These are phyloP conservation scores for Aureobasidium sp. DNA, from an alignment of 2,329 filamentous ascomycete genomes.

Conservation along the genomic window DNA sequence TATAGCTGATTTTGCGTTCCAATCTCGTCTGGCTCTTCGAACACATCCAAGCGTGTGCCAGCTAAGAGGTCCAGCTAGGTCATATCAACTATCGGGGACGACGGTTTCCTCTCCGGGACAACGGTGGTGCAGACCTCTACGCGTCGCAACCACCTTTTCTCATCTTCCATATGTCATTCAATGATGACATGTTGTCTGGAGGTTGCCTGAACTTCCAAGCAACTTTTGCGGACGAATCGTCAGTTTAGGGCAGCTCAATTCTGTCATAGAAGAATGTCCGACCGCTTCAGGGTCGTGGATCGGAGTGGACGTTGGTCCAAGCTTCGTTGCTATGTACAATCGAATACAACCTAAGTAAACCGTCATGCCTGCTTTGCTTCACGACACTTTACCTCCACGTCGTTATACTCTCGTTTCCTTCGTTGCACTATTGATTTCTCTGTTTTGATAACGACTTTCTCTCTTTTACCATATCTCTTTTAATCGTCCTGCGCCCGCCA, in stretches of 20 bases:
- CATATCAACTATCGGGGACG: slow-evolving; percentile 2
- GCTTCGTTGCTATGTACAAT: slow-evolving; percentile 7
- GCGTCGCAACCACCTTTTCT: background rate
- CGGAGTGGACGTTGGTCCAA: background rate
- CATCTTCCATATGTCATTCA: background rate
- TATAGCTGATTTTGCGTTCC: background rate
- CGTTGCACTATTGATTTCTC: slow-evolving; percentile 12
- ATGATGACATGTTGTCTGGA: background rate
- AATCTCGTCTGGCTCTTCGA: background rate
- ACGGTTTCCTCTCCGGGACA: slow-evolving; percentile 6
- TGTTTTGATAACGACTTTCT: slow-evolving; percentile 3
- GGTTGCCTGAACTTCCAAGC: background rate
- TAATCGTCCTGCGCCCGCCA: slow-evolving; percentile 5
- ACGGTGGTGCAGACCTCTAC: background rate
- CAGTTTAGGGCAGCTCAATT: background rate
- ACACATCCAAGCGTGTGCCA: background rate
- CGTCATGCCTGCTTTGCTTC: slow-evolving; percentile 4
- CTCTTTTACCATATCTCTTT: slow-evolving; percentile 3
- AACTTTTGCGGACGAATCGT: background rate
- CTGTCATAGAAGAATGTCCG: background rate
- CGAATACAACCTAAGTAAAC: background rate
- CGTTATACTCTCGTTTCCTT: slow-evolving; percentile 11
- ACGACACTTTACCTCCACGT: background rate
- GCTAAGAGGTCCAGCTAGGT: background rate
- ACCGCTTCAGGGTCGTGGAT: slow-evolving; percentile 1